Base-by-base conservation (phyloP, 148 eudicot species). In the Nepenthes gracilis region DNA sequence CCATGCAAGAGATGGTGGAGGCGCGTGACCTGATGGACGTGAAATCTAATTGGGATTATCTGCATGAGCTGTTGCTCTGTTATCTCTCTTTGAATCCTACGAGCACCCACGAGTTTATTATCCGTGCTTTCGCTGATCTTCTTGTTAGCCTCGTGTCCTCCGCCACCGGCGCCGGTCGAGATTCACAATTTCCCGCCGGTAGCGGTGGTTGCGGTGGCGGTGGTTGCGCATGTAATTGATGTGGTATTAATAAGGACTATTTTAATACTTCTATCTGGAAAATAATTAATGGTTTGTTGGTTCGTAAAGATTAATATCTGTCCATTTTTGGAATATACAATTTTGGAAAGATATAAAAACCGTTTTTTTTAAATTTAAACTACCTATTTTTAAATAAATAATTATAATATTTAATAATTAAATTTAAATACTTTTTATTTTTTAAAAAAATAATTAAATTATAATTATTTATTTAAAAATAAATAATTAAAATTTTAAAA, bases 1-100 rank as follows among this genome's bases (percentile, higher is more conserved):
- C 99, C 10, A 93, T 93, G 99, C 87, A 89, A 48, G 97, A 93
- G 63, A 89, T 89, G 95, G 95, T 93, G 80, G 99, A 86, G 68
- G 84, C 99, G 54, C 85, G 85, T 64, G 85, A 78, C 2, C 15
- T 81, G 36, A 64, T 43, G 8, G 86, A 73, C 35, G 81, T 64
- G 0, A 58, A 63, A 3, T 79, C 72, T 12, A 78, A 74, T 9
- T 89, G 96, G 95, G 87, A 86, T 11, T 73, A 78, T 58, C 65
- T 93, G 55, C 96, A 93, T 38, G 87, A 93, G 59, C 80, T 93
- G 12, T 80, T 93, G 43, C 58, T 75, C 67, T 81, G 84, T 64
- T 93, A 93, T 47, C 69, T 93, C 1, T 47, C 79, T 0, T 61
- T 93, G 51, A 93, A 93, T 76, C 92, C 92, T 1, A 81, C 89